A percentile compares a stretch with the other conserved stretches of the same genome.
Conservation (phyloP, 225 moss, liverwort and hornwort species). For the Thuidium tamariscinum region DNA sequence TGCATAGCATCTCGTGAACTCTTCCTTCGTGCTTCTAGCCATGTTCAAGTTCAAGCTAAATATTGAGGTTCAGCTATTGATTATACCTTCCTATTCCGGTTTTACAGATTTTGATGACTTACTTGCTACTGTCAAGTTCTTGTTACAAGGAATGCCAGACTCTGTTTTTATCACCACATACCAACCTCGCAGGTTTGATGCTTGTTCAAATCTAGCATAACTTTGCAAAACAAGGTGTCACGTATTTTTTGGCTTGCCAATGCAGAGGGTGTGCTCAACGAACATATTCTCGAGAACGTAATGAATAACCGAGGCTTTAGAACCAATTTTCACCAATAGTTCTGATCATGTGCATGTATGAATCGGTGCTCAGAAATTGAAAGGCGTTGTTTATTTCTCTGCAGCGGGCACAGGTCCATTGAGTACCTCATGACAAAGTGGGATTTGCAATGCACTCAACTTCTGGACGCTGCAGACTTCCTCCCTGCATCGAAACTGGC, state of each 20-base stretch:
- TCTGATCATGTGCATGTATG: background rate
- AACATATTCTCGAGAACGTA: background rate
- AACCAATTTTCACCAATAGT: background rate
- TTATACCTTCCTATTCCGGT: background rate
- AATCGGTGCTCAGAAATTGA: background rate
- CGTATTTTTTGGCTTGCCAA: background rate
- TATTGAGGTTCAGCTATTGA: background rate
- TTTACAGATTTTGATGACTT: slow-evolving; percentile 70
- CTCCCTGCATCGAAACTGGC: slow-evolving; percentile 32
- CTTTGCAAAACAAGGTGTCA: background rate
- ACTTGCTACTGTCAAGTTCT: slow-evolving; percentile 65
- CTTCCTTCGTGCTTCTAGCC: background rate
- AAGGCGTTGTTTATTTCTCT: background rate
- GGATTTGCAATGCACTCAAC: slow-evolving; percentile 42
- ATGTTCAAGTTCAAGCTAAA: background rate
- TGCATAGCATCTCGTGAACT: background rate
- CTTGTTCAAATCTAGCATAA: background rate
- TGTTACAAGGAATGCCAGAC: slow-evolving; percentile 36
- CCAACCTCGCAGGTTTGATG: slow-evolving; percentile 58
- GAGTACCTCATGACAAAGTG: slow-evolving; percentile 76
- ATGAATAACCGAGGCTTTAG: background rate
- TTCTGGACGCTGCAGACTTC: slow-evolving; percentile 53
- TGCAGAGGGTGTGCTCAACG: background rate
- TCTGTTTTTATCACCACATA: slow-evolving; percentile 75
- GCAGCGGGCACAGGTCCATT: slow-evolving; percentile 70